A percentile compares a stretch with the other conserved stretches of the same genome.
These are phyloP conservation scores for Dissoconium aciculare DNA, from an alignment of 2,329 filamentous ascomycete genomes.

Conservation along the genomic window DNA sequence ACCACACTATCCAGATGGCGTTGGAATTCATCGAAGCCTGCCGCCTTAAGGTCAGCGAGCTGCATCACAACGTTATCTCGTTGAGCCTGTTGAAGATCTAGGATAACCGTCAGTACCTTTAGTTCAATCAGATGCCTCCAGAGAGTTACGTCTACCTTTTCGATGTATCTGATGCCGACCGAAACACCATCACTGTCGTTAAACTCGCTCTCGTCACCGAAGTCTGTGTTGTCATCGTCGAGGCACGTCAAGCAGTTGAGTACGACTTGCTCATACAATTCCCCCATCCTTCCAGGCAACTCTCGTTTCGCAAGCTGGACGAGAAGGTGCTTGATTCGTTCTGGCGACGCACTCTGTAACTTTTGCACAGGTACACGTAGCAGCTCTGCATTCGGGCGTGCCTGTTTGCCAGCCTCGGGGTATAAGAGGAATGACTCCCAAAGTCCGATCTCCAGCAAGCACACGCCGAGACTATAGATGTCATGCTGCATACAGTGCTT, in stretches of 20 bases:
- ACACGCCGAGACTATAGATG: constrained; percentile 42
- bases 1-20: too few relatives aligned
- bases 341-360: not conserved
- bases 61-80: too few relatives aligned
- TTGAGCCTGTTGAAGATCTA: too few relatives aligned
- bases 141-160: constrained; percentile 18
- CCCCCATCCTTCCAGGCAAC: constrained; percentile 18
- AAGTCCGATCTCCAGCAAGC: constrained; percentile 38
- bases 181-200: constrained; percentile 8
- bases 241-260: constrained; percentile 22
- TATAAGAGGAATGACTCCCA: constrained; percentile 28
- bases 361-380: constrained; percentile 1
- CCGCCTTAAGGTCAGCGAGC: too few relatives aligned
- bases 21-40: too few relatives aligned
- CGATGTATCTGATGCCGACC: constrained; percentile 13
- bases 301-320: constrained; percentile 6
- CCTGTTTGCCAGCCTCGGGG: constrained; percentile 3
- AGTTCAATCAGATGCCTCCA: too few relatives aligned
- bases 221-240: constrained; percentile 13
- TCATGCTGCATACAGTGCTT: constrained; percentile 40
- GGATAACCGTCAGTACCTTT: too few relatives aligned
- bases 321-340: constrained; percentile 3
- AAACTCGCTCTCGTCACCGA: constrained; percentile 7
- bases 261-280: constrained; percentile 22
- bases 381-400: constrained; percentile 8